phyloP scores from a whole-genome alignment of 1,284 basidiomycete genomes.

The Hemileia vastatrix region DNA sequence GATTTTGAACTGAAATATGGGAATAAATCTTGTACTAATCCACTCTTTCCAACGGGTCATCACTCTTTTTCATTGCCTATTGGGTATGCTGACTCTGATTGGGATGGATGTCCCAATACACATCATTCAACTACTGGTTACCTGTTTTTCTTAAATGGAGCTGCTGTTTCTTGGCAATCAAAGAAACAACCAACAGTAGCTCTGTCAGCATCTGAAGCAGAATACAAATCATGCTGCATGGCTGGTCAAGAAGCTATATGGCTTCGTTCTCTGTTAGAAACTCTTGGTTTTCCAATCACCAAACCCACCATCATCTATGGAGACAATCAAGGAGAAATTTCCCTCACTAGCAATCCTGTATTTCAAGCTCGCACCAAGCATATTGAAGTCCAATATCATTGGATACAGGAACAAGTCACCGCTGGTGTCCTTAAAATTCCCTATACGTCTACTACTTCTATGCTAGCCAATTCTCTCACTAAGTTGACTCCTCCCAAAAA shows the following conservation, averaged over 20 bases:
- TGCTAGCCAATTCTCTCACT: too few species aligned
- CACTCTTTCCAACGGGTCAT: constrained; percentile 22
- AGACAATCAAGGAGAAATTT: constrained; percentile 37
- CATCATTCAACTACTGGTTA: constrained; percentile 46
- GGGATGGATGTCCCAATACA: constrained; percentile 40
- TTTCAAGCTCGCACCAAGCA: constrained; percentile 36
- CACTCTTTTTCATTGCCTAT: constrained; percentile 28
- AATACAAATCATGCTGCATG: constrained; percentile 51
- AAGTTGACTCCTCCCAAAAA: too few species aligned
- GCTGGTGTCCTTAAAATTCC: too few species aligned
- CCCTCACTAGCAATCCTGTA: constrained; percentile 28
- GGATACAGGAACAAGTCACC: constrained; percentile 29
- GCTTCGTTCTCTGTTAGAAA: constrained; percentile 37
- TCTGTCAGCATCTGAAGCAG: constrained; percentile 46
- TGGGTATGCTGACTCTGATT: constrained; percentile 49
- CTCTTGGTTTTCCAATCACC: constrained; percentile 27
- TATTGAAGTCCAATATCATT: constrained; percentile 38
- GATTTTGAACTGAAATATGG: constrained; percentile 33
- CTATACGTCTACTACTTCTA: too few species aligned
- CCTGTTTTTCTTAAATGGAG: constrained; percentile 38
- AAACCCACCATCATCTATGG: constrained; percentile 26
- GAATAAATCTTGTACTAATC: constrained; percentile 2
- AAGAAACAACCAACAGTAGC: constrained; percentile 45
- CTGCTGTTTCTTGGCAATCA: constrained; percentile 46
- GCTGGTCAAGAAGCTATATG: constrained; percentile 47